These are phyloP conservation scores for Fusarium clavum DNA, from an alignment of 2,329 filamentous ascomycete genomes.

Conservation along the genomic window DNA sequence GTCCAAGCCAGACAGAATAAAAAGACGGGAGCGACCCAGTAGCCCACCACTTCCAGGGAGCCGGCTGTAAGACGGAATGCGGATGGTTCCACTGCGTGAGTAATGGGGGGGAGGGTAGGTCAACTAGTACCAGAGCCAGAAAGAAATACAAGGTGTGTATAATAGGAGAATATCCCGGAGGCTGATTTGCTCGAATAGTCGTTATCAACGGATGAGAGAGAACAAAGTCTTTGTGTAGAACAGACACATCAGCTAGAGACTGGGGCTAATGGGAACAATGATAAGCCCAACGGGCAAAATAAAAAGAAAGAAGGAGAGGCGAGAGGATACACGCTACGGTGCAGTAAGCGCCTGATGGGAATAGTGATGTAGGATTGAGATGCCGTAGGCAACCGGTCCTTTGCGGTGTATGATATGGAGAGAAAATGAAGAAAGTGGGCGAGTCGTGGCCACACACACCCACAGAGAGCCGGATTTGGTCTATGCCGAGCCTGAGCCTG, in stretches of 20 bases:
- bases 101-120: conserved; percentile 32
- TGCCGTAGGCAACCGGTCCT: conserved; percentile 6
- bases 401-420: conserved; percentile 15
- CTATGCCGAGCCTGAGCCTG: conserved; percentile 23
- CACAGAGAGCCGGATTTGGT: conserved; percentile 43
- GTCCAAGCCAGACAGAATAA: conserved; percentile 34
- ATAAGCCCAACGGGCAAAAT: background rate
- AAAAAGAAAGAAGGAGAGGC: background rate
- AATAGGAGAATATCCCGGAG: conserved; percentile 6
- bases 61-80: conserved; percentile 43
- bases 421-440: conserved; percentile 16
- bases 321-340: background rate
- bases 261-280: background rate
- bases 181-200: conserved; percentile 13
- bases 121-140: conserved; percentile 16
- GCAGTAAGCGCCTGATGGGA: background rate
- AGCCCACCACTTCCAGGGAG: conserved; percentile 42
- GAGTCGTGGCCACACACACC: conserved; percentile 23
- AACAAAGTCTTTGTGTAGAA: conserved; percentile 20
- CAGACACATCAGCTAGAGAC: conserved; percentile 2
- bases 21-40: conserved; percentile 37
- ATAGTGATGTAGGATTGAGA: conserved; percentile 7
- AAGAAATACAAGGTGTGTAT: conserved; percentile 27
- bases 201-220: conserved; percentile 12
- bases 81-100: conserved; percentile 42